phyloP scores from a whole-genome alignment of 768 basidiomycete genomes.

The Mycena vitilis region DNA sequence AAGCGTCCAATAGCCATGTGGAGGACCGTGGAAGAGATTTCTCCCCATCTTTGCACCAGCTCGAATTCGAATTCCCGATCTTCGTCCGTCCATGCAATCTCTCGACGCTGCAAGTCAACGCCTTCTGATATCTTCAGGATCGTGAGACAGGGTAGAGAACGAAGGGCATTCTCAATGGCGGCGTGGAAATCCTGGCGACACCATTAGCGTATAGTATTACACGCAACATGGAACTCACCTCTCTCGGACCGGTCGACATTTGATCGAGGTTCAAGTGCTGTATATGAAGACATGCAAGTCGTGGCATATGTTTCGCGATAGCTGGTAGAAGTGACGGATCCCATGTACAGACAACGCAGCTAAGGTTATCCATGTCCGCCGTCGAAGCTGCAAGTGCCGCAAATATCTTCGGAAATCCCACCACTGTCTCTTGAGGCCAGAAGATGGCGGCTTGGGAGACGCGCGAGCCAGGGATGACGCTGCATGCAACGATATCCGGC shows the following conservation, averaged over 20 bases:
- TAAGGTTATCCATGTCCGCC: not conserved
- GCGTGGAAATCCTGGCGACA: not conserved
- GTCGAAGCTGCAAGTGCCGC: conserved; percentile 8
- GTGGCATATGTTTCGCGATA: not conserved
- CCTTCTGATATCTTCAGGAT: not conserved
- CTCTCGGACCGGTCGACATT: not conserved
- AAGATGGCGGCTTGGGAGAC: conserved; percentile 1
- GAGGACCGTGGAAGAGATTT: not conserved
- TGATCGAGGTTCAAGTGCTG: not conserved
- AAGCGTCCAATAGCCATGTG: too few species aligned
- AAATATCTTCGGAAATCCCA: conserved; percentile 1
- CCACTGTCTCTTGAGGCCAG: not conserved
- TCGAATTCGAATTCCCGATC: not conserved
- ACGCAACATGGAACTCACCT: not conserved
- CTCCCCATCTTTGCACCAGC: conserved; percentile 1
- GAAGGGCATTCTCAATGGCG: not conserved
- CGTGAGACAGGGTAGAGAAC: not conserved
- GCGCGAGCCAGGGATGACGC: conserved; percentile 12
- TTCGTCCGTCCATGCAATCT: not conserved
- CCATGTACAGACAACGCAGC: conserved; percentile 1
- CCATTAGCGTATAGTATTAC: not conserved
- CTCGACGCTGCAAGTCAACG: not conserved
- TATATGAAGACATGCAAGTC: not conserved
- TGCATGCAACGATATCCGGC: not conserved
- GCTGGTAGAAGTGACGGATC: conserved; percentile 1